phyloP scores from a whole-genome alignment of 2,329 filamentous ascomycete species.

The Aspergillus cejpii region DNA sequence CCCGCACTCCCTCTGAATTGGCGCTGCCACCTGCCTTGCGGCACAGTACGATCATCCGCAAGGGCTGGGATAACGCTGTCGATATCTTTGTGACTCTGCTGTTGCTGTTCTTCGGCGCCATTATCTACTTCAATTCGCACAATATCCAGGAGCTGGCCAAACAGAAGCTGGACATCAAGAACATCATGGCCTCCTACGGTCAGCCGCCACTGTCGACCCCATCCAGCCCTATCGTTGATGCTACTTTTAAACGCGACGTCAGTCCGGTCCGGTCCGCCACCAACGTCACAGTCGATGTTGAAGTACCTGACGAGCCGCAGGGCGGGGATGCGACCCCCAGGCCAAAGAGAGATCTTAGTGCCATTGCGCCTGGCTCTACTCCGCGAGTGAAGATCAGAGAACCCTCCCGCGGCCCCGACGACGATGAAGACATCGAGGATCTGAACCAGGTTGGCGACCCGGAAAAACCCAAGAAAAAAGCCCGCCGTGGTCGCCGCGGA shows the following conservation, averaged over 20 bases:
- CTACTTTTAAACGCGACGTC: constrained; percentile 23
- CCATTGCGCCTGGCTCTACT: constrained; percentile 20
- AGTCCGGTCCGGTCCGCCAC: constrained; percentile 20
- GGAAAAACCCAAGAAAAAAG: constrained; percentile 59
- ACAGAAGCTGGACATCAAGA: constrained; percentile 42
- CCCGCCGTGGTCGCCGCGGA: constrained; percentile 64
- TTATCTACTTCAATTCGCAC: constrained; percentile 41
- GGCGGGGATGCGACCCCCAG: constrained; percentile 28
- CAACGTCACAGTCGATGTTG: constrained; percentile 30
- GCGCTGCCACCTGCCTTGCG: constrained; percentile 37
- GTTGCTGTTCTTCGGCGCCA: constrained; percentile 36
- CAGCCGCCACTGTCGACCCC: constrained; percentile 35
- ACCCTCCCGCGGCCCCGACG: constrained; percentile 29
- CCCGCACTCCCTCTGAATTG: constrained; percentile 32
- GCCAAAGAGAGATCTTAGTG: constrained; percentile 19
- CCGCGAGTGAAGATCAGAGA: constrained; percentile 39
- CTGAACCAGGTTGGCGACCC: constrained; percentile 19
- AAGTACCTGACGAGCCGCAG: constrained; percentile 17
- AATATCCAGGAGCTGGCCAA: constrained; percentile 38
- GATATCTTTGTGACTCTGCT: constrained; percentile 42
- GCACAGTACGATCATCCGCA: constrained; percentile 41
- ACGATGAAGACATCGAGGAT: constrained; percentile 30
- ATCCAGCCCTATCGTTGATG: constrained; percentile 32
- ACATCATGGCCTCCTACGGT: constrained; percentile 38
- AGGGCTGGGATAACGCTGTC: constrained; percentile 41